Conservation (phyloP, 1,284 basidiomycete species). For the Pseudozyma flocculosa region DNA sequence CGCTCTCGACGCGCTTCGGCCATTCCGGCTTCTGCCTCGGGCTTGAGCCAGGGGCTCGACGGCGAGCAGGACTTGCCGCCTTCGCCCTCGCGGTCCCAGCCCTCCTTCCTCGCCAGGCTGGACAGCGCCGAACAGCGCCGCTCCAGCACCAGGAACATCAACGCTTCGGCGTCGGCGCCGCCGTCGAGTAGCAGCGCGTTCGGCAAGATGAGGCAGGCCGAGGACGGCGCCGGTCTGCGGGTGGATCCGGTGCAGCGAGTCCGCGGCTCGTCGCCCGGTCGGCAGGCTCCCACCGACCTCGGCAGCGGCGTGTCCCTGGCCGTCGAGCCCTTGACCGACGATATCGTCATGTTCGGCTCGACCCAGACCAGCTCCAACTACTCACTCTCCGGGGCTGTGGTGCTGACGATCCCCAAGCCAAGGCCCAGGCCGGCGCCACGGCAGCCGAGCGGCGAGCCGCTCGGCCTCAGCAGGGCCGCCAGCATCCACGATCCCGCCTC, state of each 20-base stretch:
- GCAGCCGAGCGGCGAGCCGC: no score
- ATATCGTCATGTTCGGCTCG: constrained; percentile 55
- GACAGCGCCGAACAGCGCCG: neutral
- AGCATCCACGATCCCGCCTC: constrained; percentile 2
- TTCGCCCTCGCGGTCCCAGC: neutral
- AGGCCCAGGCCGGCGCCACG: neutral
- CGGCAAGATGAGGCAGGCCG: constrained; percentile 6
- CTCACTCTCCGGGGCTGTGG: constrained; percentile 49
- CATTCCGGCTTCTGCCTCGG: neutral
- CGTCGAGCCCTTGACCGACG: constrained; percentile 40
- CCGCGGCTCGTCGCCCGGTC: neutral
- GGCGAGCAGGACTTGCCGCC: neutral
- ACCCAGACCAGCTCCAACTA: constrained; percentile 55
- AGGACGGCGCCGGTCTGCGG: constrained; percentile 12
- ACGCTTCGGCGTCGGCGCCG: no score
- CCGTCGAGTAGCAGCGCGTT: constrained; percentile 3
- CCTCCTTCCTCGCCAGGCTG: neutral
- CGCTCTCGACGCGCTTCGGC: neutral
- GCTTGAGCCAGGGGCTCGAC: neutral
- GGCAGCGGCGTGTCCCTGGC: neutral
- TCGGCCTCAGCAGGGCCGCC: constrained; percentile 9
- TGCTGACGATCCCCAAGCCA: constrained; percentile 14
- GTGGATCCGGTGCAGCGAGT: constrained; percentile 1
- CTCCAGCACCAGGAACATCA: neutral
- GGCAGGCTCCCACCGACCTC: neutral